Conservation (phyloP, 2,329 filamentous ascomycete species). For the Colletotrichum sp. region DNA sequence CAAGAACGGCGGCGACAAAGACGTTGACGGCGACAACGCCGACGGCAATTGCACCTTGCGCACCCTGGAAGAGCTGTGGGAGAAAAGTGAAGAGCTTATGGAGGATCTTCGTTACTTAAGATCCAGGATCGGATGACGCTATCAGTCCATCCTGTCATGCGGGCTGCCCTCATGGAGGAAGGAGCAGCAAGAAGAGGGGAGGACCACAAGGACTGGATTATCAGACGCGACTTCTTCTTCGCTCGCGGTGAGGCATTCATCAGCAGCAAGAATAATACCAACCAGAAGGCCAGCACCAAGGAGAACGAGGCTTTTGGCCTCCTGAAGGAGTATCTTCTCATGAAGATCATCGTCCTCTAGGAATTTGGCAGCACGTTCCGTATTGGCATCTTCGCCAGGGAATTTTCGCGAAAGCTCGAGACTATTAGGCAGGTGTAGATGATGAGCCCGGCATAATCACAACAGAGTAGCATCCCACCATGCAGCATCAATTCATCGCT, state of each 20-base stretch:
- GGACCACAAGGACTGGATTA: background rate
- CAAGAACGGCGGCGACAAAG: background rate
- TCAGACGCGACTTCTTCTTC: background rate
- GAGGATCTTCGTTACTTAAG: background rate
- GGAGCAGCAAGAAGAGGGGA: background rate
- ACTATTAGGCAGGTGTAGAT: background rate
- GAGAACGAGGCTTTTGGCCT: background rate
- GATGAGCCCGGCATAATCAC: background rate
- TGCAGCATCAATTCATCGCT: background rate
- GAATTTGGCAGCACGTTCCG: background rate
- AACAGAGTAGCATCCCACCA: background rate
- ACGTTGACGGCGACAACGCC: background rate
- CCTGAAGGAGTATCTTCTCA: background rate
- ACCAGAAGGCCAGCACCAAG: background rate
- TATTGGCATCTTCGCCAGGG: background rate
- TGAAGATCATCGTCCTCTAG: background rate
- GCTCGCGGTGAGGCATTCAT: background rate
- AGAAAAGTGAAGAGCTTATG: background rate
- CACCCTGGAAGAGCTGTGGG: background rate
- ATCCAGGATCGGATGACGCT: background rate
- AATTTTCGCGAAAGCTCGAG: background rate
- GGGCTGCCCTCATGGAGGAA: background rate
- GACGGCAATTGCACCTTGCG: background rate
- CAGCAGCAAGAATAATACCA: fast-evolving
- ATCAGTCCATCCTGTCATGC: background rate